Evolutionary conservation across 371 early-diverging fungal species (phyloP).

Genomic region (Entomophthora muscae): DNA sequence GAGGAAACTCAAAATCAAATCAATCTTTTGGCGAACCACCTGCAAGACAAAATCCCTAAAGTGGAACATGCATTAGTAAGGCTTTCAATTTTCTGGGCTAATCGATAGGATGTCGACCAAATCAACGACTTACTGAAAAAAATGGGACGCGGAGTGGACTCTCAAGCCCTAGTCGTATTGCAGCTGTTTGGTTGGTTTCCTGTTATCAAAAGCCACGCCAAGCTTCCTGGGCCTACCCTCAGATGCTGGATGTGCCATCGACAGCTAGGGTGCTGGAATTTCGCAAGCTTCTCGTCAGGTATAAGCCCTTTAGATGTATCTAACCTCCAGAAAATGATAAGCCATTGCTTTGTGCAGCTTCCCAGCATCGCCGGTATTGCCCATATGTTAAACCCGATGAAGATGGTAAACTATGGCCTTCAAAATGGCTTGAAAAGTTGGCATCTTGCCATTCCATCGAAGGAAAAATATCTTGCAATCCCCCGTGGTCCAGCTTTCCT

Average conservation of each 20-base stretch:
- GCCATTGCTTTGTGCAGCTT: not conserved
- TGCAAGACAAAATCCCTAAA: not conserved
- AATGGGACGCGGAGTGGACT: not conserved
- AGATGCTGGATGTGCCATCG: not conserved
- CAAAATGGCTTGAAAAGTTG: not conserved
- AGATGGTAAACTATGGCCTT: not conserved
- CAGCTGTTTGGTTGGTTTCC: not conserved
- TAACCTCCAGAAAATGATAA: too few species aligned
- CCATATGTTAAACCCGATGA: not conserved
- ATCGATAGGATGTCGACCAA: not conserved
- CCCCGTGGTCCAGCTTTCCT: not conserved
- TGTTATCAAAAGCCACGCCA: not conserved
- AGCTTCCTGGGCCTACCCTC: not conserved
- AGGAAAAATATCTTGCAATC: not conserved
- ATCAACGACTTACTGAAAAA: not conserved
- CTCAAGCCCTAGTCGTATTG: not conserved
- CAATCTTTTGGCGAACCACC: not conserved
- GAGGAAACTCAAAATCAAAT: not conserved
- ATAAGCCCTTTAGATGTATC: not conserved
- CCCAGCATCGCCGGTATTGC: not conserved
- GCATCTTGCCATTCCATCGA: not conserved
- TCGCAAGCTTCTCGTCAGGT: not conserved
- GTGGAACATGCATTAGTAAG: not conserved
- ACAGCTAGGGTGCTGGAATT: not conserved
- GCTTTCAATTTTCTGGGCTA: not conserved